These are phyloP conservation scores for Echites panduratus DNA, from an alignment of 257 asterid species.

Conservation along the genomic window DNA sequence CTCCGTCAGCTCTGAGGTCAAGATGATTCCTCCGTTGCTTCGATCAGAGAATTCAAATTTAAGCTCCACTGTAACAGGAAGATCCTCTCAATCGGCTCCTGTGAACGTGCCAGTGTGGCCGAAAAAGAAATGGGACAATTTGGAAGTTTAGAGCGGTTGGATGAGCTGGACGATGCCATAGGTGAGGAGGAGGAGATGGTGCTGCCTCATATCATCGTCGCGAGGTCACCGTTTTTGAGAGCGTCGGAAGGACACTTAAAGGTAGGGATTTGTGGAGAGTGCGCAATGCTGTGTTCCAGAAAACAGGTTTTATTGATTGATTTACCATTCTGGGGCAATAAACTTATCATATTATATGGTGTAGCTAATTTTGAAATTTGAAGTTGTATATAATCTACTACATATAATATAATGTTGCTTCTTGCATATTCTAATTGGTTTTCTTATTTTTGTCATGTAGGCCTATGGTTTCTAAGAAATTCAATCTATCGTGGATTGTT, in stretches of 20 bases:
- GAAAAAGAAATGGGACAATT: conserved; percentile 19
- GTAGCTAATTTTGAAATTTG: conserved; percentile 1
- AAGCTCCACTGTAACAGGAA: conserved; percentile 15
- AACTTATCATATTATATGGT: not conserved
- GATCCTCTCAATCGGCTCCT: conserved; percentile 74
- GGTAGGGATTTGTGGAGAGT: conserved; percentile 81
- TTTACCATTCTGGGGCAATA: conserved; percentile 3
- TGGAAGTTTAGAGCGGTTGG: conserved; percentile 26
- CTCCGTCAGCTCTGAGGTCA: conserved; percentile 30
- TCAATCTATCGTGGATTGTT: not conserved
- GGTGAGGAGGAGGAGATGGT: conserved; percentile 54
- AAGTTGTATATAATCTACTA: not conserved
- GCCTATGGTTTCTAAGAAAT: not conserved
- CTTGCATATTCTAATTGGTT: not conserved
- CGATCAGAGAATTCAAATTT: conserved; percentile 33
- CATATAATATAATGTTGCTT: not conserved
- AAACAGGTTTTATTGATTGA: conserved; percentile 84
- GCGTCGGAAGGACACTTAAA: conserved; percentile 82
- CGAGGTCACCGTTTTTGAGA: conserved; percentile 84
- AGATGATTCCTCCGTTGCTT: conserved; percentile 23
- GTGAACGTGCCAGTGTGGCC: conserved; percentile 76
- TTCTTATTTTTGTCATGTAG: not conserved
- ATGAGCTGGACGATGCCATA: conserved; percentile 39
- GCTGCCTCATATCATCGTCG: conserved; percentile 94
- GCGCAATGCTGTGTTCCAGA: conserved; percentile 80